phyloP scores from a whole-genome alignment of 495 filamentous ascomycete genomes.

The Penicillium robsamsonii region DNA sequence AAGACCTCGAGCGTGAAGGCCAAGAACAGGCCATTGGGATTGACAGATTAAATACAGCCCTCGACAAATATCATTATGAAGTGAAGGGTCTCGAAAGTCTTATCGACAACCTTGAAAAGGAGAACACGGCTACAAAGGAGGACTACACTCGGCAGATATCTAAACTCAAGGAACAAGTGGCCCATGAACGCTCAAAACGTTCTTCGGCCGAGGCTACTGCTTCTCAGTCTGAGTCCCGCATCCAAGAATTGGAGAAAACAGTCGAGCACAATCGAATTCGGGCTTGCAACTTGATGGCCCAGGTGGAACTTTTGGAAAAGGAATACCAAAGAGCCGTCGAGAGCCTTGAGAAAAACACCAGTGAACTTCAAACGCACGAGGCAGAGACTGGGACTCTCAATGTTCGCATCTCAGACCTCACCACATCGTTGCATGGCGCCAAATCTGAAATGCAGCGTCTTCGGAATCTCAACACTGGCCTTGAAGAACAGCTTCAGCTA shows the following conservation, averaged over 20 bases:
- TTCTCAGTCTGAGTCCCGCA: slow-evolving; percentile 32
- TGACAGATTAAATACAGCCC: slow-evolving; percentile 58
- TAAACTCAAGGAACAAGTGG: slow-evolving; percentile 39
- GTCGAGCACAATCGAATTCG: slow-evolving; percentile 38
- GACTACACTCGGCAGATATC: slow-evolving; percentile 38
- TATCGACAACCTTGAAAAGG: slow-evolving; percentile 56
- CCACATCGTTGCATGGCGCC: slow-evolving; percentile 35
- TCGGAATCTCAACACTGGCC: slow-evolving; percentile 29
- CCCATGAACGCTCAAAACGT: slow-evolving; percentile 36
- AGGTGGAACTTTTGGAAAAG: slow-evolving; percentile 33
- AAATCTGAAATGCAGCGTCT: slow-evolving; percentile 35
- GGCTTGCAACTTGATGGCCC: slow-evolving; percentile 35
- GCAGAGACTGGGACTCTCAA: slow-evolving; percentile 44
- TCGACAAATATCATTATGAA: slow-evolving; percentile 63
- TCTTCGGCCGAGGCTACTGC: slow-evolving; percentile 36
- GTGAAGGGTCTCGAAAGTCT: slow-evolving; percentile 60
- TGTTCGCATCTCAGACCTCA: slow-evolving; percentile 38
- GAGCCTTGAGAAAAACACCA: slow-evolving; percentile 29
- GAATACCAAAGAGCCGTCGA: slow-evolving; percentile 28
- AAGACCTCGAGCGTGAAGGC: slow-evolving; percentile 51
- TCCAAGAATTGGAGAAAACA: slow-evolving; percentile 41
- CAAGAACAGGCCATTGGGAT: slow-evolving; percentile 58
- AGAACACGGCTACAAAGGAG: slow-evolving; percentile 40
- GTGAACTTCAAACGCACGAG: slow-evolving; percentile 37
- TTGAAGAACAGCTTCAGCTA: slow-evolving; percentile 37